A percentile compares a stretch with the other conserved stretches of the same genome.
These are phyloP conservation scores for Boletus sp. DNA, from an alignment of 768 basidiomycete species.

Conservation along the genomic window DNA sequence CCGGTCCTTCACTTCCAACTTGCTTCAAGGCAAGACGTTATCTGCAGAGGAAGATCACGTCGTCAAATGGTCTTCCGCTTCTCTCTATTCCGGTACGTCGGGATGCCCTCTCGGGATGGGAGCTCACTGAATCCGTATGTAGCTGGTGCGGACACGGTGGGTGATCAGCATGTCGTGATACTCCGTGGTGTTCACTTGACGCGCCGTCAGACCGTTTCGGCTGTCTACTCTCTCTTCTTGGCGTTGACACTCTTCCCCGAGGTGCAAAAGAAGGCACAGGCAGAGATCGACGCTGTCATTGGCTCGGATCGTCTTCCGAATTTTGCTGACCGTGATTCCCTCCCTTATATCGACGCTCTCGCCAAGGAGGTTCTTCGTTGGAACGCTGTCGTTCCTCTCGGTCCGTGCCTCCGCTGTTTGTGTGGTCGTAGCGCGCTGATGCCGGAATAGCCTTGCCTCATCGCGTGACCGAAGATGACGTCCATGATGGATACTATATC, in stretches of 20 bases:
- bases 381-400: constrained; percentile 37
- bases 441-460: constrained; percentile 37
- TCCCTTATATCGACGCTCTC: constrained; percentile 62
- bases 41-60: constrained; percentile 52
- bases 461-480: constrained; percentile 54
- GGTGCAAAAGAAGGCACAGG: constrained; percentile 55
- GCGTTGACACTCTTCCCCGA: constrained; percentile 58
- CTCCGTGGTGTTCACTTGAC: constrained; percentile 3
- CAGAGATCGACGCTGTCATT: constrained; percentile 57
- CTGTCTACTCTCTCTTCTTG: constrained; percentile 58
- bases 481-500: constrained; percentile 60
- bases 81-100: constrained; percentile 26
- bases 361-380: constrained; percentile 54
- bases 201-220: constrained; percentile 53
- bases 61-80: constrained; percentile 60
- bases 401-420: constrained; percentile 31
- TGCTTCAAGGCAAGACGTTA: constrained; percentile 50
- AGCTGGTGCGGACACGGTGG: constrained; percentile 48
- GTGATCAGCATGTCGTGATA: constrained; percentile 4
- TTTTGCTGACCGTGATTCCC: constrained; percentile 51
- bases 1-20: constrained; percentile 53
- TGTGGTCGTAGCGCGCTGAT: constrained; percentile 29
- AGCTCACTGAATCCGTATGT: constrained; percentile 1
- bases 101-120: constrained; percentile 5
- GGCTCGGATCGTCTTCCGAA: constrained; percentile 60